These are phyloP conservation scores for Fusarium ambrosium DNA, from an alignment of 2,329 filamentous ascomycete species.

Conservation along the genomic window DNA sequence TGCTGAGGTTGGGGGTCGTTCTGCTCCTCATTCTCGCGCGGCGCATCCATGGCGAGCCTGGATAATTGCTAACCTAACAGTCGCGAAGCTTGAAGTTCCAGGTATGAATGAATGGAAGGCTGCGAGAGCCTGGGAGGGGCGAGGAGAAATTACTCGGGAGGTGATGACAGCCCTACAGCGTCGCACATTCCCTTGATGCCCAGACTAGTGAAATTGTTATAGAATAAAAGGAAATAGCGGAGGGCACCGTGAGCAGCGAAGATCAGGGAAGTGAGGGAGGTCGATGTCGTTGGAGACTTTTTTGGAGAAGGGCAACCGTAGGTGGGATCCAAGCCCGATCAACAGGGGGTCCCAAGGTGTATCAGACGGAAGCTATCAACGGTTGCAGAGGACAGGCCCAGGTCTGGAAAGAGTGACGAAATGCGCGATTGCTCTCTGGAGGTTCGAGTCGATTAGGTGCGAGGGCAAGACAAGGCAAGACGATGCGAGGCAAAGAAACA, in stretches of 20 bases:
- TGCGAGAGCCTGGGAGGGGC: slow-evolving; percentile 9
- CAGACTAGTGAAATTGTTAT: background rate
- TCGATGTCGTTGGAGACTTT: slow-evolving; percentile 24
- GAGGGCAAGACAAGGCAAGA: slow-evolving; percentile 5
- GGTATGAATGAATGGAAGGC: slow-evolving; percentile 11
- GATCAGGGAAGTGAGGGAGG: background rate
- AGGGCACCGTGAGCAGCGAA: background rate
- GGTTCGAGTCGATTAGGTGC: slow-evolving; percentile 7
- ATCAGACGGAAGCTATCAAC: slow-evolving; percentile 24
- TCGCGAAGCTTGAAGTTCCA: slow-evolving; percentile 18
- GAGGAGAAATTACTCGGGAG: slow-evolving; percentile 19
- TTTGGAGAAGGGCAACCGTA: slow-evolving; percentile 7
- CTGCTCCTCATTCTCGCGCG: slow-evolving; percentile 30
- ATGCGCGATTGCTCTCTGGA: slow-evolving; percentile 4
- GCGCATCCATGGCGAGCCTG: slow-evolving; percentile 41
- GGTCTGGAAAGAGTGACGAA: slow-evolving; percentile 34
- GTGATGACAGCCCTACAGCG: slow-evolving; percentile 26
- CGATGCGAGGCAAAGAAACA: slow-evolving; percentile 9
- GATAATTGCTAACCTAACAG: slow-evolving; percentile 35
- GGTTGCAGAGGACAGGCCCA: background rate
- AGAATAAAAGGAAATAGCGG: background rate
- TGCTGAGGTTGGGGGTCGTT: slow-evolving; percentile 15
- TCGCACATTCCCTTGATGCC: slow-evolving; percentile 40
- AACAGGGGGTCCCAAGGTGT: slow-evolving; percentile 15
- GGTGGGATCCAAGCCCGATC: slow-evolving; percentile 18